These are phyloP conservation scores for Cercospora citrullina DNA, from an alignment of 2,329 filamentous ascomycete species.

Conservation along the genomic window DNA sequence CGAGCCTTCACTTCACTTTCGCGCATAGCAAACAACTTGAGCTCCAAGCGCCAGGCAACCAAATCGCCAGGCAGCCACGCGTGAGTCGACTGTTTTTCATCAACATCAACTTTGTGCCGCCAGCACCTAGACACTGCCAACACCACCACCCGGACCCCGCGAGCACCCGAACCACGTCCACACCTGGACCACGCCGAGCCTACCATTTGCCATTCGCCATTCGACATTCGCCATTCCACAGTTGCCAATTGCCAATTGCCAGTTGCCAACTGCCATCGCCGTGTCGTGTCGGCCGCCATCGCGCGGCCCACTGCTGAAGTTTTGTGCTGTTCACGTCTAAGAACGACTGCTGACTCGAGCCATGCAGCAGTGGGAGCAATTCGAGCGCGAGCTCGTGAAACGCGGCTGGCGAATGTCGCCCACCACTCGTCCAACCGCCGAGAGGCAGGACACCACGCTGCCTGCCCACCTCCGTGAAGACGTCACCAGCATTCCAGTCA, in stretches of 20 bases:
- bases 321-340: constrained; percentile 6
- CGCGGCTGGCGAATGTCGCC: constrained; percentile 28
- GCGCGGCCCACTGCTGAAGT: constrained; percentile 4
- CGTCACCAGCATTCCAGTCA: constrained; percentile 29
- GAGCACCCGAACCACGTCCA: neutral
- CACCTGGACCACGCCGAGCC: neutral
- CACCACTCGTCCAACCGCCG: constrained; percentile 23
- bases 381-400: constrained; percentile 18
- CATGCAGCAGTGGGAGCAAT: constrained; percentile 24
- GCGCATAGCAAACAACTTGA: neutral
- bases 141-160: neutral
- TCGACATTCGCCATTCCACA: neutral
- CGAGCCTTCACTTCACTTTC: constrained; percentile 7
- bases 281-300: neutral
- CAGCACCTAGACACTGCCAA: neutral
- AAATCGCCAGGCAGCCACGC: neutral
- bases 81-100: neutral
- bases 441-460: constrained; percentile 23
- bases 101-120: neutral
- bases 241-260: neutral
- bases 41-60: neutral
- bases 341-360: constrained; percentile 18
- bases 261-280: neutral
- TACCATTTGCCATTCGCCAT: neutral
- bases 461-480: constrained; percentile 24